Evolutionary conservation across 2,329 filamentous ascomycete genomes (phyloP).

Genomic region (Penicillium sp.): DNA sequence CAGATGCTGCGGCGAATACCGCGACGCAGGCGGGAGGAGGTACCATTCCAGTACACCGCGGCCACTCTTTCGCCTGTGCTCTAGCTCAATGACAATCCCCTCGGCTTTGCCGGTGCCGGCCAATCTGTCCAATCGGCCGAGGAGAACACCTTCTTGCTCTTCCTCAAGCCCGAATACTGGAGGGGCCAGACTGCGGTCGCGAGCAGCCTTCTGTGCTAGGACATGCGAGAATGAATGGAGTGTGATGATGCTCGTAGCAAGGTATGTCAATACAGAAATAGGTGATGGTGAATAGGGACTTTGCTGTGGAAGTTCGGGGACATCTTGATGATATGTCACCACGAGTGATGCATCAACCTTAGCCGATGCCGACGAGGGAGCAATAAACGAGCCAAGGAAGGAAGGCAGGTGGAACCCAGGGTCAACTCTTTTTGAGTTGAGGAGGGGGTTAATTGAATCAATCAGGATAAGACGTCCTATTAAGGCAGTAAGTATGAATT

Average conservation of each 20-base stretch:
- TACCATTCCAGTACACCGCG: constrained; percentile 71
- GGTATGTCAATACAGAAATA: constrained; percentile 71
- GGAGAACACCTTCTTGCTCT: constrained; percentile 72
- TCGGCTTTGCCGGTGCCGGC: constrained; percentile 43
- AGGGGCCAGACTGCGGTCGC: constrained; percentile 69
- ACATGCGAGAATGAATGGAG: constrained; percentile 72
- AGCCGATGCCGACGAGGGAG: constrained; percentile 45
- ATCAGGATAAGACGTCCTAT: constrained; percentile 72
- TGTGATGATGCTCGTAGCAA: constrained; percentile 82
- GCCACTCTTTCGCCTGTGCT: constrained; percentile 80
- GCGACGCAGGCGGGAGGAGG: constrained; percentile 51
- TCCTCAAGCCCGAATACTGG: constrained; percentile 78
- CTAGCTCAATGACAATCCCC: constrained; percentile 75
- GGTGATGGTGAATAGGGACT: constrained; percentile 59
- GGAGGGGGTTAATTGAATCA: constrained; percentile 72
- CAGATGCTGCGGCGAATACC: constrained; percentile 46
- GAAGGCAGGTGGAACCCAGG: constrained; percentile 58
- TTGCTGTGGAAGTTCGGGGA: constrained; percentile 54
- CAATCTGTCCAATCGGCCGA: constrained; percentile 55
- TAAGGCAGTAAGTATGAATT: background rate
- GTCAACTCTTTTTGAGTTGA: constrained; percentile 38
- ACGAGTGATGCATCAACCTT: constrained; percentile 63
- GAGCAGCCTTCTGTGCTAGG: constrained; percentile 70
- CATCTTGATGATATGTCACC: constrained; percentile 77
- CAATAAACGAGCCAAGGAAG: constrained; percentile 69